Evolutionary conservation across 306 rosid species (phyloP), one percentile per base, ranked within the genome.

Genomic region (Prunus davidiana): DNA sequence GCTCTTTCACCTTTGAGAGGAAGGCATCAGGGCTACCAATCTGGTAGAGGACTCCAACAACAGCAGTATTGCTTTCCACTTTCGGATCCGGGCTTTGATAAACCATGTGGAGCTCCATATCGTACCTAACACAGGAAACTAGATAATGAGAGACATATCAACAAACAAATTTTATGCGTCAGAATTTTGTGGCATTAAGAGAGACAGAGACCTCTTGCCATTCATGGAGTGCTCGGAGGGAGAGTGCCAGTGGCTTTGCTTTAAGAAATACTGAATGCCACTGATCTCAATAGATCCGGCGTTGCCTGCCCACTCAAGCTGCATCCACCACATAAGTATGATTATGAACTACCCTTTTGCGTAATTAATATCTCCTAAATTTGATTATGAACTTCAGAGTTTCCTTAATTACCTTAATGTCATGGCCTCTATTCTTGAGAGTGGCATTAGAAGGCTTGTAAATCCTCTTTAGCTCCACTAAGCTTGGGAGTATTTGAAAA

Each of bases 211-310:
- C 93, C 90, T 89, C 14, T 76, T 83, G 74, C 90, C 92, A 56
- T 90, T 87, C 79, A 90, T 71, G 75, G 92, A 65, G 24, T 92
- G 96, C 78, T 92, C 96, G 0, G 93, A 87, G 64, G 96, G 97
- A 8, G 96, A 84, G 73, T 92, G 97, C 93, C 96, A 90, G 41
- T 92, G 97, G 24, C 82, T 45, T 73, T 87, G 96, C 12, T 73
- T 79, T 30, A 92, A 84, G 57, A 74, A 58, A 73, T 78, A 92
- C 6, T 86, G 51, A 0, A 81, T 85, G 68, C 88, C 91, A 24
- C 83, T 78, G 58, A 90, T 81, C 52, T 64, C 19, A 45, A 86
- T 61, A 38, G 88, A 86, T 72, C 97, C 92, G 0, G 91, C 91
- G 27, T 84, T 81, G 30, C 75, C 89, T 6, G 6, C 54, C 91